phyloP scores from a whole-genome alignment of 228 moss, liverwort and hornwort species.

The Sphagnum fallax region DNA sequence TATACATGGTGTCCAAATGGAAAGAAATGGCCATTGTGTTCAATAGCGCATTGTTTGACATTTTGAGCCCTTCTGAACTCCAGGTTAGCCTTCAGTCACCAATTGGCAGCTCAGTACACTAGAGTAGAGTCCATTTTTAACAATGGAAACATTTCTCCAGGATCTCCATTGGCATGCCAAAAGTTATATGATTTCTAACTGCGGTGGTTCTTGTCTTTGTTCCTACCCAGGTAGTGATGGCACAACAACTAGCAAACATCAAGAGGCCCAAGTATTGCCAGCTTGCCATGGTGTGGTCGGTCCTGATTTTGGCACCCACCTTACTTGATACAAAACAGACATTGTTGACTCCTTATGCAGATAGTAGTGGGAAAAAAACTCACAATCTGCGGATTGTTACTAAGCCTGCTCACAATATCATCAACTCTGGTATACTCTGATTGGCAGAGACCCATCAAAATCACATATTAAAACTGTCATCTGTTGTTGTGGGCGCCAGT shows the following conservation, averaged over 20 bases:
- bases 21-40: constrained; percentile 13
- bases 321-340: constrained; percentile 4
- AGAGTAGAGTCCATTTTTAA: too few relatives aligned
- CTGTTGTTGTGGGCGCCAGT: background rate
- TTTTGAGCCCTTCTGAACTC: constrained; percentile 17
- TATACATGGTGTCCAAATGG: constrained; percentile 18
- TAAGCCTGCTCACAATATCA: background rate
- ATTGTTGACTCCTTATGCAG: background rate
- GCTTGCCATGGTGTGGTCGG: constrained; percentile 23
- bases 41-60: constrained; percentile 29
- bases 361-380: background rate
- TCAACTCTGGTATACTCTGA: background rate
- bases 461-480: background rate
- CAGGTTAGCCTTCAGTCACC: constrained; percentile 5
- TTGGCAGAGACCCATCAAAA: background rate
- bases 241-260: constrained; percentile 16
- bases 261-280: constrained; percentile 18
- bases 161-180: too few relatives aligned
- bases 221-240: constrained; percentile 5
- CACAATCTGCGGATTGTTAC: constrained; percentile 8
- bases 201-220: background rate
- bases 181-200: too few relatives aligned
- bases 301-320: constrained; percentile 16
- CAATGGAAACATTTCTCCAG: too few relatives aligned
- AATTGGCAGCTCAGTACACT: too few relatives aligned